Evolutionary conservation across 1,284 basidiomycete species (phyloP).

Genomic region (Vanrija sp.): DNA sequence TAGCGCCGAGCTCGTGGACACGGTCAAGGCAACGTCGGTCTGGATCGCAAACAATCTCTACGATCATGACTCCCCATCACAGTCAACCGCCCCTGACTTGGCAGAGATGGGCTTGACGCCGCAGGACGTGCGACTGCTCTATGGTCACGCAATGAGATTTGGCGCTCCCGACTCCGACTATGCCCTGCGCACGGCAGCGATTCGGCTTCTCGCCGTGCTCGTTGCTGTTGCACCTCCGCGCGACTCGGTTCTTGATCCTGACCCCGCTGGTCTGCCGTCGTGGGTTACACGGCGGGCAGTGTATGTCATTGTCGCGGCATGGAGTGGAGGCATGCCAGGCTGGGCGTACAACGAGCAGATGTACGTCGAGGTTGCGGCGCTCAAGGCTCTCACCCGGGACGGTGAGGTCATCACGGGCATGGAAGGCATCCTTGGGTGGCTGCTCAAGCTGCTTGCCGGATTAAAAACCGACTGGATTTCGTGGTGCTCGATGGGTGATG

Average conservation of each 20-base stretch:
- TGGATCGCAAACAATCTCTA: slow-evolving; percentile 27
- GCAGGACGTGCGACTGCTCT: slow-evolving; percentile 27
- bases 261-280: slow-evolving; percentile 19
- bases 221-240: slow-evolving; percentile 29
- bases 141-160: slow-evolving; percentile 26
- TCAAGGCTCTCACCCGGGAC: slow-evolving; percentile 37
- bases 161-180: slow-evolving; percentile 25
- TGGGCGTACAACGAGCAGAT: slow-evolving; percentile 28
- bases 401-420: slow-evolving; percentile 31
- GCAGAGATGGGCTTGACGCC: slow-evolving; percentile 11
- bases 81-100: slow-evolving; percentile 1
- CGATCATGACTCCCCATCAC: slow-evolving; percentile 7
- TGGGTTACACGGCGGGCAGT: slow-evolving; percentile 26
- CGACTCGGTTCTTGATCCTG: slow-evolving; percentile 15
- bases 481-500: slow-evolving; percentile 27
- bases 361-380: slow-evolving; percentile 35
- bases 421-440: slow-evolving; percentile 38
- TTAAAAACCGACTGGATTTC: slow-evolving; percentile 29
- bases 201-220: slow-evolving; percentile 37
- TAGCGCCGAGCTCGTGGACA: slow-evolving; percentile 25
- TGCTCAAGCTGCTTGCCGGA: slow-evolving; percentile 22
- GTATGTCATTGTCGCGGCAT: slow-evolving; percentile 27
- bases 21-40: slow-evolving; percentile 35
- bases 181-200: slow-evolving; percentile 32
- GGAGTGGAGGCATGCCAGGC: slow-evolving; percentile 12